Conservation (phyloP, 768 basidiomycete species). For the Phylloporus arenicola region DNA sequence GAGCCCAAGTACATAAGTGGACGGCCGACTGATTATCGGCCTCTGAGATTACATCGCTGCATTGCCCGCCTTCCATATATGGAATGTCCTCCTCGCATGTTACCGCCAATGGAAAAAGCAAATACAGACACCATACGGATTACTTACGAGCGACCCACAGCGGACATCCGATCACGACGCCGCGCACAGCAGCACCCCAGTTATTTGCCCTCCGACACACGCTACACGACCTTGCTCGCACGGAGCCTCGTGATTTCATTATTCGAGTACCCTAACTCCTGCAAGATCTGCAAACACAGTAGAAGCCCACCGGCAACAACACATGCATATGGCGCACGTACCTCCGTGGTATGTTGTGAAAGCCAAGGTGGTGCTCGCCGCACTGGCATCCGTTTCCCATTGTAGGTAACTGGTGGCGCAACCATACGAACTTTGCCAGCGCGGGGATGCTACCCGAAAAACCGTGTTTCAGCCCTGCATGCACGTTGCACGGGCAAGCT, state of each 20-base stretch:
- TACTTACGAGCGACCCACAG: slow-evolving; percentile 24
- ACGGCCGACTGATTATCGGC: slow-evolving; percentile 30
- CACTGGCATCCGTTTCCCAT: slow-evolving; percentile 72
- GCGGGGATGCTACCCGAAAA: slow-evolving; percentile 53
- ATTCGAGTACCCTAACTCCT: slow-evolving; percentile 39
- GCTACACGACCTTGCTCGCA: slow-evolving; percentile 37
- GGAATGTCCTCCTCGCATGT: slow-evolving; percentile 4
- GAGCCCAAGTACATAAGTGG: slow-evolving; percentile 26
- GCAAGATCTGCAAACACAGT: slow-evolving; percentile 30
- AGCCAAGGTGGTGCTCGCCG: slow-evolving; percentile 79
- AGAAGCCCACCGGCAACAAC: not conserved
- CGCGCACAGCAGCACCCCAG: slow-evolving; percentile 13
- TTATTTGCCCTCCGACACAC: slow-evolving; percentile 14
- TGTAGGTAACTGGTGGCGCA: slow-evolving; percentile 76
- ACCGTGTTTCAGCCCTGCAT: slow-evolving; percentile 11
- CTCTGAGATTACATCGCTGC: slow-evolving; percentile 23
- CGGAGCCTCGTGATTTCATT: slow-evolving; percentile 41
- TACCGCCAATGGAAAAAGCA: slow-evolving; percentile 21
- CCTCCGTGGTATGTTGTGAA: slow-evolving; percentile 79
- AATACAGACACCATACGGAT: slow-evolving; percentile 19
- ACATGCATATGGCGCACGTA: slow-evolving; percentile 24
- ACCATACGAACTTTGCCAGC: slow-evolving; percentile 75
- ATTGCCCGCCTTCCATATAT: slow-evolving; percentile 20
- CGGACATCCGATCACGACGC: slow-evolving; percentile 19
- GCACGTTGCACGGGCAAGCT: slow-evolving; percentile 29